Base-by-base conservation (phyloP, 352 stramenopile species). In the Aphanomyces stellatus region DNA sequence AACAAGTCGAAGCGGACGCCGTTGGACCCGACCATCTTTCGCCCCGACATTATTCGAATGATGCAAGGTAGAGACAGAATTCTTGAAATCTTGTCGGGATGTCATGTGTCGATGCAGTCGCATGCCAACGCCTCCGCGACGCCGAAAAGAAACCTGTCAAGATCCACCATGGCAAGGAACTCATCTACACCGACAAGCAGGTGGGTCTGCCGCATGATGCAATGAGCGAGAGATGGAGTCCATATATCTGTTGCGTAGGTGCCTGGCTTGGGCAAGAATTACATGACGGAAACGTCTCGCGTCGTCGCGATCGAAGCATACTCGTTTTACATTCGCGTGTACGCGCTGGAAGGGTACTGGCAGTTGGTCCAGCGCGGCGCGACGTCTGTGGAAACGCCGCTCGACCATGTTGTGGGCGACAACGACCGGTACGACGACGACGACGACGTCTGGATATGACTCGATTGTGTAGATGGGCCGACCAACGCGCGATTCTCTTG, bases 1-100 rank as follows among this genome's bases (percentile, higher is more conserved):
- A 89, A 94, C 55, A 76, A 80, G 19, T 90, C 86, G 10, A 85
- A 79, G 72, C 80, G 86, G 43, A 91, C 81, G 1, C 42, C 64
- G 3, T 78, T 94, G 51, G 76, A 90, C 11, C 59, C 72, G 22
- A 70, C 69, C 1, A 79, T 96, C 65, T 87, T 96, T 57, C 82
- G 84, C 7, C 74, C 71, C 3, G 81, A 90, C 43, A 90, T 89
- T 49, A 70, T 96, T 8, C 65, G 77, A 24, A 89, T 83, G 71
- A 93, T 96, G 82, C 82, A 85, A 74, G 72, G 80, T 88, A 48
- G n/a, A n/a, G n/a, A n/a, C n/a, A n/a, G n/a, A n/a, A n/a, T n/a
- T n/a, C n/a, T n/a, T n/a, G n/a, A n/a, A n/a, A n/a, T n/a, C n/a
- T n/a, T n/a, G n/a, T n/a, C n/a, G n/a, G n/a, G n/a, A n/a, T n/a